Base-by-base conservation (phyloP, 306 rosid genomes). In the Gillenia trifoliata region DNA sequence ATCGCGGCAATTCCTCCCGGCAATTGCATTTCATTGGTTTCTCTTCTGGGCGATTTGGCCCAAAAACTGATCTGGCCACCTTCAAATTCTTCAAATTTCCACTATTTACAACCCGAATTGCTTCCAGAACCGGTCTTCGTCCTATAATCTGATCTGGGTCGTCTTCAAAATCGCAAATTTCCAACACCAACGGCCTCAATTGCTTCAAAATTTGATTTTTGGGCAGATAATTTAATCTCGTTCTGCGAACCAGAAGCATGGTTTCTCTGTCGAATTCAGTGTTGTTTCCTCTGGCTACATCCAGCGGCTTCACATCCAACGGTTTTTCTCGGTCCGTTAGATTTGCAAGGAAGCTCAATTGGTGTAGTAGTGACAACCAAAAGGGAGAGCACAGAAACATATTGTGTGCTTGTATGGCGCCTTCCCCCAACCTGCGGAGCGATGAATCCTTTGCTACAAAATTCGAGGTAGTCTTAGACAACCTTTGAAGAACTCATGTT, bases 371-470 rank as follows among this genome's bases (percentile, higher is more conserved):
- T 30, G 23, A 62, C 23, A 79, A 80, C 16, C 85, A 61, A 74
- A 74, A 16, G 20, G 82, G 34, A 78, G 84, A 78, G 79, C 88
- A 49, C 43, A 75, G 83, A 41, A 87, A 84, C 56, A 64, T 86
- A 71, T 66, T 84, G 4, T 90, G 99, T 81, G 87, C 95, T 79
- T 92, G 97, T 86, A 76, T 87, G 88, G 98, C 91, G 64, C 90
- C 98, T 72, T 87, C 97, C 4, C 86, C 61, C 3, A 81, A 85
- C 74, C 71, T 90, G 84, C 88, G 81, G 78, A 77, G 82, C 38
- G 89, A 90, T 19, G 92, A 79, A 30, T 88, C 95, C 54, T 82
- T 87, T 68, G 78, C 90, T 2, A 65, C 82, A 40, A 74, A 86
- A 79, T 90, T 88, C 79, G 87, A 86, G 85, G 98, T 91, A 81